Evolutionary conservation across 2,329 filamentous ascomycete genomes (phyloP).

Genomic region (Arthrobotrys sphaeroides): DNA sequence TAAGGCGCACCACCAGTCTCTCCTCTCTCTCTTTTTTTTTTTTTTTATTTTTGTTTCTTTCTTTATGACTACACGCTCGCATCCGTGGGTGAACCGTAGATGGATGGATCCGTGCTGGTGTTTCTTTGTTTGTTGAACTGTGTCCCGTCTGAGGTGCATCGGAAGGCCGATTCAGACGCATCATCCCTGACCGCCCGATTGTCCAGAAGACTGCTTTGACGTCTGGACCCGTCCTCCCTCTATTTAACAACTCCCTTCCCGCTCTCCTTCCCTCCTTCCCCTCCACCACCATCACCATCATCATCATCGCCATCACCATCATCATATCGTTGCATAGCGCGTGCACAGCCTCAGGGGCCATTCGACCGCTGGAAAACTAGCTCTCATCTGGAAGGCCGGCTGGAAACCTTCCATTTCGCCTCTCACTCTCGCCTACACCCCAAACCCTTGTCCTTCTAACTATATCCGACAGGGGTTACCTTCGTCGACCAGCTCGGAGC

Average conservation of each 20-base stretch:
- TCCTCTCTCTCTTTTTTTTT: too few species aligned
- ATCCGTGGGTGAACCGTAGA: too few species aligned
- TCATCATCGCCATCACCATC: neutral
- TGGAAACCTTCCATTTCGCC: neutral
- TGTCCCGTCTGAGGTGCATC: conserved; percentile 39
- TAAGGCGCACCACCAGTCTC: conserved; percentile 47
- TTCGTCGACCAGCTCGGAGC: too few species aligned
- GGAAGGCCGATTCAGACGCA: conserved; percentile 4
- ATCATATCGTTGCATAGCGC: too few species aligned
- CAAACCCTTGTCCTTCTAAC: neutral
- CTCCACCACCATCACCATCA: conserved; percentile 6
- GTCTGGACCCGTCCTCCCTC: neutral
- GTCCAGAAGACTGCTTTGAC: neutral
- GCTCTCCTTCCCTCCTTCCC: neutral
- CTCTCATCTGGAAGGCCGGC: too few species aligned
- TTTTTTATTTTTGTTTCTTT: too few species aligned
- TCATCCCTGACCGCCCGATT: too few species aligned
- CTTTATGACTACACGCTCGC: conserved; percentile 14
- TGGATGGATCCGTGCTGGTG: too few species aligned
- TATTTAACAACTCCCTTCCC: conserved; percentile 33
- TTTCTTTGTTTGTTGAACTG: too few species aligned
- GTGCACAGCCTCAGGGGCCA: too few species aligned
- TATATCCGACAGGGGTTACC: too few species aligned
- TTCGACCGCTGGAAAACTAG: too few species aligned
- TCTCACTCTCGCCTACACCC: neutral